Evolutionary conservation across 768 basidiomycete species (phyloP).

Genomic region (Melanogaster broomeanus): DNA sequence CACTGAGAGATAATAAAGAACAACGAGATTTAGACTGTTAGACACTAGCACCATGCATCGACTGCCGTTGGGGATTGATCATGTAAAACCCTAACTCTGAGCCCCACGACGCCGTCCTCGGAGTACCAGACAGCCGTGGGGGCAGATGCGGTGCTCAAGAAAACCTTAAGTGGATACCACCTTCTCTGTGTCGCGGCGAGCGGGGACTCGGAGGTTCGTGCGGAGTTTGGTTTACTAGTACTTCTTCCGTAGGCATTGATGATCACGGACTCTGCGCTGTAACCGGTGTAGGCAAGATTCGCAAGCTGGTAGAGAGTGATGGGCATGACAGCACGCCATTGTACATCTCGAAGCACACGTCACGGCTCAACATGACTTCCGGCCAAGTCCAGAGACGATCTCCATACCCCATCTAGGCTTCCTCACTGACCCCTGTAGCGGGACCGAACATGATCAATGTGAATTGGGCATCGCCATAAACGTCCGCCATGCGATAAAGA

Average conservation of each 20-base stretch:
- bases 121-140: constrained; percentile 17
- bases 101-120: constrained; percentile 17
- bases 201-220: too few species aligned
- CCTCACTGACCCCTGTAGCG: background rate
- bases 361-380: constrained; percentile 20
- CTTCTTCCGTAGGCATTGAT: constrained; percentile 21
- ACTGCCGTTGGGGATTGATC: too few species aligned
- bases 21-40: too few species aligned
- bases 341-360: constrained; percentile 16
- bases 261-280: constrained; percentile 20
- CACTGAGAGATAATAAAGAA: too few species aligned
- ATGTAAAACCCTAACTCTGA: constrained; percentile 20
- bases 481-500: constrained; percentile 25
- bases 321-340: constrained; percentile 8
- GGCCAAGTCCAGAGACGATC: constrained; percentile 28
- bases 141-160: constrained; percentile 28
- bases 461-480: constrained; percentile 22
- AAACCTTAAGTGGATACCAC: constrained; percentile 29
- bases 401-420: constrained; percentile 18
- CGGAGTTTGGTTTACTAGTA: background rate
- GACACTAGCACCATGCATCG: too few species aligned
- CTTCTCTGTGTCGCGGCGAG: constrained; percentile 15
- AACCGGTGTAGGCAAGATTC: constrained; percentile 16
- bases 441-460: constrained; percentile 23
- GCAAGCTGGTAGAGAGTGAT: constrained; percentile 27